Base-by-base conservation (phyloP, 1,284 basidiomycete genomes). In the Papiliotrema fonsecae region DNA sequence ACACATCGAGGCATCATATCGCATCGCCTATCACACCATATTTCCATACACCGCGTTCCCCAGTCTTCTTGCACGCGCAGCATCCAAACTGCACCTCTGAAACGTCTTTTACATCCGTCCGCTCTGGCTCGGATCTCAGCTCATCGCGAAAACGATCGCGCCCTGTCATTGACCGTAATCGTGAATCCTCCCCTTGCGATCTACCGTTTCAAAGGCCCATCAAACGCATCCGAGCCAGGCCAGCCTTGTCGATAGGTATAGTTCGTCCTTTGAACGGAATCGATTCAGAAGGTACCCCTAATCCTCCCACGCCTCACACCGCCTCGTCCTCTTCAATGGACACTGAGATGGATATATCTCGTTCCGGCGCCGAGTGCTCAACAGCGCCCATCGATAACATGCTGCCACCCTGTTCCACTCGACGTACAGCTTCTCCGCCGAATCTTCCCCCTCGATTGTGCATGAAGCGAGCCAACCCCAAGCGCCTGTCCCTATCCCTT, bases 391-490 rank as follows among this genome's bases (percentile, higher is more conserved):
- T 18, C n/a, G 35, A 6, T 19, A 36, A 36, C 10, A n/a, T 7
- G 36, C 31, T 24, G 37, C 19, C 19, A n/a, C 34, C 19, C 18
- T 21, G 5, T 21, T 13, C 19, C 21, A 19, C 10, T 19, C 24
- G 39, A 14, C 24, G 13, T 28, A 14, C 9, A 28, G 22, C 39
- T 16, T 24, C 24, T 41, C 19, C 9, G 5, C 22, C 22, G 37
- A 25, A n/a, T 24, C 41, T 65, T 10, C 54, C 57, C 10, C 52
- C 56, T 30, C 44, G 47, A 24, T 37, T 63, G 36, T 49, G 52
- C 19, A 46, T 64, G 50, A 64, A 64, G 42, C 61, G 67, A 28
- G 42, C 60, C 35, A 69, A 69, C 49, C 62, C 64, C 9, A 70
- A 70, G 48, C 60, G 61, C 11, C 52, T 70, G 3, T 64, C 63